Conservation (phyloP, 768 basidiomycete genomes). For the Wakefieldia striispora region DNA sequence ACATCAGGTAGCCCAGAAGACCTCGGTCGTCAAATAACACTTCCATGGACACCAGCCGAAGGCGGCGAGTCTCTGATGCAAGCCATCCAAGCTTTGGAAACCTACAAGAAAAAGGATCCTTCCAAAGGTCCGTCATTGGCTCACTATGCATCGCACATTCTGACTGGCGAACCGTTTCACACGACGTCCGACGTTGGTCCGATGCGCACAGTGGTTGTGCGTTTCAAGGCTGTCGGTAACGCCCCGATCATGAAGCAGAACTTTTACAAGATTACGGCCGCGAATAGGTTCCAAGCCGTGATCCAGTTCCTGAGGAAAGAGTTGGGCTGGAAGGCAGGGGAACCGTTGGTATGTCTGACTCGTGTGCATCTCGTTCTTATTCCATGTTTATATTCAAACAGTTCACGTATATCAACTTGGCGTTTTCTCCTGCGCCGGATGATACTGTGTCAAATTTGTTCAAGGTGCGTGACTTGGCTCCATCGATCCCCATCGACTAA, state of each 20-base stretch:
- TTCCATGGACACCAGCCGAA: slow-evolving; percentile 35
- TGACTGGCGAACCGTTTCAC: not conserved
- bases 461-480: slow-evolving; percentile 42
- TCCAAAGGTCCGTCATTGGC: slow-evolving; percentile 56
- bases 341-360: slow-evolving; percentile 65
- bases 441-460: slow-evolving; percentile 70
- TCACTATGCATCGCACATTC: not conserved
- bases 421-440: slow-evolving; percentile 76
- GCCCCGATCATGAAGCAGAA: slow-evolving; percentile 99
- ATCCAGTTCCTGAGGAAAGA: slow-evolving; percentile 91
- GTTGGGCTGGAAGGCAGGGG: slow-evolving; percentile 80
- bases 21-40: slow-evolving; percentile 27
- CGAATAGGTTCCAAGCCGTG: slow-evolving; percentile 92
- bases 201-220: slow-evolving; percentile 56
- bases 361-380: no score
- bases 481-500: not conserved
- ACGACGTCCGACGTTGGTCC: not conserved
- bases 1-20: slow-evolving; percentile 33
- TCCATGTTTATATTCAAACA: not conserved
- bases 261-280: slow-evolving; percentile 95
- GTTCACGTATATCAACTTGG: slow-evolving; percentile 79
- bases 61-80: slow-evolving; percentile 37
- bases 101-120: slow-evolving; percentile 84
- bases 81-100: slow-evolving; percentile 71
- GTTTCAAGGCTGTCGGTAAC: slow-evolving; percentile 67